Evolutionary conservation across 2,329 filamentous ascomycete genomes (phyloP), one percentile per base, ranked within the genome.

Genomic region (Trichoderma brevicompactum): DNA sequence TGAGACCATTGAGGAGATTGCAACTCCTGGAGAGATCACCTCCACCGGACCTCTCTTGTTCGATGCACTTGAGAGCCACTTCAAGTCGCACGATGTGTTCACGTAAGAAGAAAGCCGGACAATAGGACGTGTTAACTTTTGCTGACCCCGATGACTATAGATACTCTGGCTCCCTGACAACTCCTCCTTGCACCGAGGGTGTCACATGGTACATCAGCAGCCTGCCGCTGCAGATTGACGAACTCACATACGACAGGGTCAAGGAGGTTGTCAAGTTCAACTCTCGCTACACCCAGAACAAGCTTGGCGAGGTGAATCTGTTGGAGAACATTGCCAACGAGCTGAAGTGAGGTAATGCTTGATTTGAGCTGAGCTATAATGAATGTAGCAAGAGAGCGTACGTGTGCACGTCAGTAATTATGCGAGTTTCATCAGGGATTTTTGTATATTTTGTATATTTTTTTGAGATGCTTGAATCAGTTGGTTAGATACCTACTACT

Each of bases 111-210:
- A 12, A 10, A 0, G 1, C 9, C 5, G 12, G 13, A 3, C 2
- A 28, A 15, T 2, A 15, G 32, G 9, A 9, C 1, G 10, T 23
- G 1, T 19, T 12, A 15, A 12, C 13, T 13, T 41, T 50, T 13
- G n/a, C 34, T 52, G 10, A 55, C 7, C 4, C 3, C 32, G 5
- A 17, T 53, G 5, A n/a, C 15, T 10, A 38, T n/a, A 66, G 56
- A 5, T 89, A 89, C 77, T 73, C 75, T 12, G 87, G 87, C 19
- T 87, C 84, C 17, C 78, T 89, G 53, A 89, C 87, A 46, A 88
- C 86, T 0, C 87, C 87, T 19, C 87, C 87, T 4, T 89, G 87
- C 76, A 79, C 79, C 15, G 85, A 88, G 74, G 82, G 81, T 32
- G 77, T 89, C 23, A 77, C 74, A 9, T 88, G 85, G 79, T 75